Conservation (phyloP, 2,329 filamentous ascomycete genomes). For the Talaromyces marneffei region DNA sequence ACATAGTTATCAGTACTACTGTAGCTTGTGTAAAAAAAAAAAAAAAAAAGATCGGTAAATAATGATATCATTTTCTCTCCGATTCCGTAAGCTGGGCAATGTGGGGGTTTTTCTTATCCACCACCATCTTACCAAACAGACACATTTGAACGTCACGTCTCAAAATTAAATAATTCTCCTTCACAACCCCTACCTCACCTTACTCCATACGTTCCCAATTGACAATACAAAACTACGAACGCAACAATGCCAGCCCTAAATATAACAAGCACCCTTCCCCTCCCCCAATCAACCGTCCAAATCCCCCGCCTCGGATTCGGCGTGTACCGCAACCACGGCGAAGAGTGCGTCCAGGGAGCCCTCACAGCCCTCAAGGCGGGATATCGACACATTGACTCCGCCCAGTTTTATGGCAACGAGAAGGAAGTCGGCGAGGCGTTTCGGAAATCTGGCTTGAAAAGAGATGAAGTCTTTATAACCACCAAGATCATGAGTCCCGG, state of each 20-base stretch:
- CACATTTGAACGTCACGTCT: neutral
- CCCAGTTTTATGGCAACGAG: slow-evolving; percentile 67
- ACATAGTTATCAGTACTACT: no score
- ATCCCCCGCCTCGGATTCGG: slow-evolving; percentile 68
- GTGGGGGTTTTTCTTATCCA: slow-evolving; percentile 7
- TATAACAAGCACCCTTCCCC: slow-evolving; percentile 45
- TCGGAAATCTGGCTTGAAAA: slow-evolving; percentile 48
- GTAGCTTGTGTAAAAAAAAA: neutral
- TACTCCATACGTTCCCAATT: neutral
- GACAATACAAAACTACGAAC: neutral
- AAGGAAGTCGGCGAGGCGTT: slow-evolving; percentile 60
- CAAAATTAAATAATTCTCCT: neutral
- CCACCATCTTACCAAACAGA: neutral
- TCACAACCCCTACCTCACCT: neutral
- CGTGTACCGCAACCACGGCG: slow-evolving; percentile 56
- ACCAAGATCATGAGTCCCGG: slow-evolving; percentile 60
- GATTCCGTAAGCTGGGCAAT: slow-evolving; percentile 2
- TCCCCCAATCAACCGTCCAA: slow-evolving; percentile 45
- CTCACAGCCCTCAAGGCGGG: slow-evolving; percentile 50
- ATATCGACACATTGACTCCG: slow-evolving; percentile 54
- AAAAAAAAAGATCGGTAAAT: neutral
- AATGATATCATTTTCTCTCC: slow-evolving; percentile 8
- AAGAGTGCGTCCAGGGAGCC: slow-evolving; percentile 54
- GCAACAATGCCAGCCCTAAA: slow-evolving; percentile 33
- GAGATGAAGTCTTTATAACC: slow-evolving; percentile 59